Conservation (phyloP, 371 early-diverging fungal species). For the Actinomucor elegans region DNA sequence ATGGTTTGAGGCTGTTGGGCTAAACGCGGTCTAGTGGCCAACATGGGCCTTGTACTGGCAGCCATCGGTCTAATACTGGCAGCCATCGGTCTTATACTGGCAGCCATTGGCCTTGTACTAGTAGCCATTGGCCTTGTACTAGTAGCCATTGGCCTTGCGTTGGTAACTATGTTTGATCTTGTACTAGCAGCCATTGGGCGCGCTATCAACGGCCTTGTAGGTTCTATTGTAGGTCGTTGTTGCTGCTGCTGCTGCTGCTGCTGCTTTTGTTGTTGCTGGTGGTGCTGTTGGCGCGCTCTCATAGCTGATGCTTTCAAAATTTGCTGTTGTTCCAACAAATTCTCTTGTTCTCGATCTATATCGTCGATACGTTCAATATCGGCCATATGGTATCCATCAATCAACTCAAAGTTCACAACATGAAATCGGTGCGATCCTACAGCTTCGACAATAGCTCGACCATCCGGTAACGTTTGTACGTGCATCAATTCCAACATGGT, state of each 20-base stretch:
- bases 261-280: not conserved
- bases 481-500: conserved; percentile 48
- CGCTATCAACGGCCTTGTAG: not conserved
- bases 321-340: conserved; percentile 24
- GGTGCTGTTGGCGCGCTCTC: conserved; percentile 20
- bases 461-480: conserved; percentile 45
- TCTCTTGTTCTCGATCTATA: conserved; percentile 28
- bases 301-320: conserved; percentile 22
- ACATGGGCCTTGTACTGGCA: conserved; percentile 5
- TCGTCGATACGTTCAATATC: conserved; percentile 50
- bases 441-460: conserved; percentile 42
- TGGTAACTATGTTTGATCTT: not conserved
- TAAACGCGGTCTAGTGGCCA: not conserved
- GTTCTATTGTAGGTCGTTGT: not conserved
- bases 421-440: conserved; percentile 38
- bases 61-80: not conserved
- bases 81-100: conserved; percentile 2
- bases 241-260: conserved; percentile 4
- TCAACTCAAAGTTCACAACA: conserved; percentile 17
- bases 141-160: not conserved
- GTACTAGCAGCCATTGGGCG: not conserved
- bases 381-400: conserved; percentile 44
- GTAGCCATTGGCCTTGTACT: not conserved
- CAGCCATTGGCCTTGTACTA: conserved; percentile 1
- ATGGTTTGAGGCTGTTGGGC: not conserved